phyloP scores from a whole-genome alignment of 495 filamentous ascomycete species.

The Penicillium argentinense region DNA sequence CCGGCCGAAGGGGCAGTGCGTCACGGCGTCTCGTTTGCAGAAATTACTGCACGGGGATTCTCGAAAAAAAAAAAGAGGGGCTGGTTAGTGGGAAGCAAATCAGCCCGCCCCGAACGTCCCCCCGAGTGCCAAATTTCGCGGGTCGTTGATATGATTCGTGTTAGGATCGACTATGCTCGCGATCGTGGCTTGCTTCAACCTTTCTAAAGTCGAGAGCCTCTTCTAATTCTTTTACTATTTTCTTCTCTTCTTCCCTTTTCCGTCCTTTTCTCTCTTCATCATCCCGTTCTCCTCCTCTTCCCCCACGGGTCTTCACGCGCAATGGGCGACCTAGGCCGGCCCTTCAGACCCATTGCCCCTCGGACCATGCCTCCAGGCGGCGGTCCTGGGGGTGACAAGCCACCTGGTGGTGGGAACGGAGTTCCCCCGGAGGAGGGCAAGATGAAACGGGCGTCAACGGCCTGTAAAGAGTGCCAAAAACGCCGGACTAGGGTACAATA shows the following conservation, averaged over 20 bases:
- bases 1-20: slow-evolving; percentile 6
- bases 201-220: not conserved
- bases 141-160: slow-evolving; percentile 16
- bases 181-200: slow-evolving; percentile 1
- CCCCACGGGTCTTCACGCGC: slow-evolving; percentile 3
- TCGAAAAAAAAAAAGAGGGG: not conserved
- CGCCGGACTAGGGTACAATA: slow-evolving; percentile 44
- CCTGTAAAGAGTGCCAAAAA: slow-evolving; percentile 43
- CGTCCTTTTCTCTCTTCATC: not conserved
- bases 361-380: slow-evolving; percentile 19
- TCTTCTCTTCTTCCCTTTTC: slow-evolving; percentile 1
- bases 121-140: not conserved
- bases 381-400: slow-evolving; percentile 13
- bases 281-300: slow-evolving; percentile 2
- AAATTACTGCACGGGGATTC: slow-evolving; percentile 1
- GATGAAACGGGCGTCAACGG: slow-evolving; percentile 41
- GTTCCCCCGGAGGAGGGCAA: slow-evolving; percentile 30
- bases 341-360: slow-evolving; percentile 39
- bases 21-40: slow-evolving; percentile 1
- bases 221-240: not conserved
- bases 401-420: slow-evolving; percentile 8
- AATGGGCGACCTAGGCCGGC: slow-evolving; percentile 35
- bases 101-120: not conserved
- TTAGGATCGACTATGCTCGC: slow-evolving; percentile 9
- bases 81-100: not conserved